phyloP scores from a whole-genome alignment of 768 basidiomycete species.

The Pholiota conissans region DNA sequence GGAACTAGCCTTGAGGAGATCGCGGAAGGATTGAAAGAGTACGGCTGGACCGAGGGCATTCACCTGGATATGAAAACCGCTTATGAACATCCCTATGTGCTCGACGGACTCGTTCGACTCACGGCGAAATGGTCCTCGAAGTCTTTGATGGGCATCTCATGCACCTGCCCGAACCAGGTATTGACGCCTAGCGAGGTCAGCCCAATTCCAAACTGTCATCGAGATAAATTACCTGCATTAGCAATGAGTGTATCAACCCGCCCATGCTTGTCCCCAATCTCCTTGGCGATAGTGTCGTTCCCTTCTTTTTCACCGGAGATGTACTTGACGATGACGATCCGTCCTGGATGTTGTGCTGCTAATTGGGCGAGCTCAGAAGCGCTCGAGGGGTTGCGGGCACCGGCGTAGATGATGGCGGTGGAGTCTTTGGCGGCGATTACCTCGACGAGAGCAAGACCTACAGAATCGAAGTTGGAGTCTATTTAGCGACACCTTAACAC shows the following conservation, averaged over 20 bases:
- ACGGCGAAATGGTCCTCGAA: background rate
- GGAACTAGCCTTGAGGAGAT: constrained; percentile 1
- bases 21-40: background rate
- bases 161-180: background rate
- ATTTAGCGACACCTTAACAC: too few species aligned
- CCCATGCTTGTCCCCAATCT: background rate
- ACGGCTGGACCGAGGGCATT: constrained; percentile 3
- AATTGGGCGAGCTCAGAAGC: background rate
- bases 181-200: background rate
- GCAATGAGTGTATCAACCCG: background rate
- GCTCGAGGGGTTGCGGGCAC: background rate
- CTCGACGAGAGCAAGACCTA: constrained; percentile 1
- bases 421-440: background rate
- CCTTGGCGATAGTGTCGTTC: background rate
- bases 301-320: background rate
- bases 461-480: too few species aligned
- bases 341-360: background rate
- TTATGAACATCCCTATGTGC: too few species aligned
- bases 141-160: background rate
- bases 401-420: constrained; percentile 4
- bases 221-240: background rate
- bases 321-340: background rate
- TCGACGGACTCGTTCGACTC: background rate
- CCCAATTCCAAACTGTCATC: too few species aligned
- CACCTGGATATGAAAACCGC: background rate